Base-by-base conservation (phyloP, 2,329 filamentous ascomycete genomes). In the Cladosporium cucumerinum region DNA sequence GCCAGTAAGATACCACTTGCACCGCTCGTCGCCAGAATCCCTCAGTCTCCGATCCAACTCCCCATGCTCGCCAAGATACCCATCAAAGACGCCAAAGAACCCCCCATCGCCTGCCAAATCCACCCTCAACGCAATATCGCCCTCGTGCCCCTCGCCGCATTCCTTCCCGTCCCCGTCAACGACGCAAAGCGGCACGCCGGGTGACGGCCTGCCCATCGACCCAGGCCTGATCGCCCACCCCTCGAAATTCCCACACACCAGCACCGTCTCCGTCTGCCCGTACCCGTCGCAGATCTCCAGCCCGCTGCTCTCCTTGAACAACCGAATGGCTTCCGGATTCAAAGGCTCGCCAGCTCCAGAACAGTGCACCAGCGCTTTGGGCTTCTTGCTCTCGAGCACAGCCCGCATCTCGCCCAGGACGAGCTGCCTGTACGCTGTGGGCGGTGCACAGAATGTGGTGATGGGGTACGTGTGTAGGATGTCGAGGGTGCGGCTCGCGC, bases 271-370 rank as follows among this genome's bases (percentile, higher is more conserved):
- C 18, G 76, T 78, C 67, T 80, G 78, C 12, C 78, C 78, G 58
- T 78, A 80, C 3, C 76, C 78, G 66, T 80, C 77, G 60, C 72
- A 74, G 48, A 80, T 79, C 57, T 78, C 71, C 55, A 78, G 68
- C 1, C 72, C 73, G 5, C 71, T 77, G 66, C 75, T 75, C 36
- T 74, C 70, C 61, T 73, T 70, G 76, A 76, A 79, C 46, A 73
- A 67, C 5, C 70, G 66, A 26, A 79, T 78, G 2, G 79, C 78
- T 63, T 76, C 73, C n/a, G 73, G 75, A 58, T 80, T 79, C 43
- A 80, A 60, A 4, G 78, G 76, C 62, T 80, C 78, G 8, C 78
- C 77, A 7, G 77, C 77, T 8, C 76, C 76, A 11, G 75, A 74
- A 59, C 76, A 78, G 63, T 79, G 77, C n/a, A 66, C 54, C 7